A percentile compares a stretch with the other conserved stretches of the same genome.
Conservation (phyloP, 768 basidiomycete genomes). For the Mycena galopus region DNA sequence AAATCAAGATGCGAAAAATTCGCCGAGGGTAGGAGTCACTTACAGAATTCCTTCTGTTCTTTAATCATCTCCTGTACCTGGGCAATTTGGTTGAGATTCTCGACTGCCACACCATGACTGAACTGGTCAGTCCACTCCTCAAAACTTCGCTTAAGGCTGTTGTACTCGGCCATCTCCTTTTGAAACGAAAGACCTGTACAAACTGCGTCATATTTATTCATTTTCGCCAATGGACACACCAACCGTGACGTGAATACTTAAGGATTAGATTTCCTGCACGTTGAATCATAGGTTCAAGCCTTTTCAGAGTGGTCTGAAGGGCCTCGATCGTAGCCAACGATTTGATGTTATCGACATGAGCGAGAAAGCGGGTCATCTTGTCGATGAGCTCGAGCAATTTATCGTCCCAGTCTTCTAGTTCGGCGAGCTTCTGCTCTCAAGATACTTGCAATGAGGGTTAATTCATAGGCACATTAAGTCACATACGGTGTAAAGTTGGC, state of each 20-base stretch:
- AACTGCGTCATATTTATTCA: neutral
- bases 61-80: neutral
- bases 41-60: slow-evolving; percentile 7
- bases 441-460: neutral
- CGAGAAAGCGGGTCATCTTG: slow-evolving; percentile 15
- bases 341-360: slow-evolving; percentile 6
- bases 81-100: slow-evolving; percentile 5
- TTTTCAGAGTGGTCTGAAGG: neutral
- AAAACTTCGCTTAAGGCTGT: slow-evolving; percentile 7
- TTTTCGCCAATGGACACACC: neutral
- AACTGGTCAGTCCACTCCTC: slow-evolving; percentile 24
- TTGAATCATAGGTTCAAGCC: slow-evolving; percentile 1
- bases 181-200: slow-evolving; percentile 6
- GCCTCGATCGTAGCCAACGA: neutral
- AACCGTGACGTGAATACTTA: slow-evolving; percentile 21
- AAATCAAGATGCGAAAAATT: neutral
- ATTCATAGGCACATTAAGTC: no score
- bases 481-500: slow-evolving; percentile 15
- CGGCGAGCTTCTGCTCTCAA: neutral
- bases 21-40: neutral
- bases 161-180: slow-evolving; percentile 17
- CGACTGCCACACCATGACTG: neutral
- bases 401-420: slow-evolving; percentile 23
- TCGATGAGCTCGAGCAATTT: slow-evolving; percentile 22
- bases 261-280: slow-evolving; percentile 11